These are phyloP conservation scores for Huntiella bhutanensis DNA, from an alignment of 2,329 filamentous ascomycete species.

Conservation along the genomic window DNA sequence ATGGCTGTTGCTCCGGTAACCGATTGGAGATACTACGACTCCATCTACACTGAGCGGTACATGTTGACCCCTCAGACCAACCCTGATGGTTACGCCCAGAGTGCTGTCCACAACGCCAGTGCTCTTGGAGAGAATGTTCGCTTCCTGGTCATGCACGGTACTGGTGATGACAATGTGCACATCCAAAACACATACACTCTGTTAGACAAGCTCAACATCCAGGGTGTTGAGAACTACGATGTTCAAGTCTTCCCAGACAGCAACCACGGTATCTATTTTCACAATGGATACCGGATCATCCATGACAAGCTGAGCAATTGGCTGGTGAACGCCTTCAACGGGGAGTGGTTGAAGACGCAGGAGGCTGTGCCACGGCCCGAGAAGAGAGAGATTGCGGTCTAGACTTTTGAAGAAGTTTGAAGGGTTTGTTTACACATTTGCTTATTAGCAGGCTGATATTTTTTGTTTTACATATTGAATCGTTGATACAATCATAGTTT, in stretches of 20 bases:
- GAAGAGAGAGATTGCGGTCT: constrained; percentile 8
- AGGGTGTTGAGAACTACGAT: constrained; percentile 78
- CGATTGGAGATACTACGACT: constrained; percentile 92
- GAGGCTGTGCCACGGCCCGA: constrained; percentile 28
- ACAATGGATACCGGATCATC: constrained; percentile 78
- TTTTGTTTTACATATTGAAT: not conserved
- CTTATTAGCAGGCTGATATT: not conserved
- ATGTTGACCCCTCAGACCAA: constrained; percentile 92
- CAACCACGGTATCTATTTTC: constrained; percentile 87
- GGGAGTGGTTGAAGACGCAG: constrained; percentile 59
- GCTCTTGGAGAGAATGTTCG: constrained; percentile 60
- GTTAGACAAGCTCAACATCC: constrained; percentile 70
- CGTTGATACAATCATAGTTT: too few species aligned
- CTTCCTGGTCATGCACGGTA: constrained; percentile 89
- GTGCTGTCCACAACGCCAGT: constrained; percentile 53
- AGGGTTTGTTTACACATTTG: not conserved
- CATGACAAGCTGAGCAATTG: constrained; percentile 86
- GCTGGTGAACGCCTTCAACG: constrained; percentile 95
- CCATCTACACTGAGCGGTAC: constrained; percentile 86
- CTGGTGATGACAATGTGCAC: constrained; percentile 95
- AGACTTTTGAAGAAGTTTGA: not conserved
- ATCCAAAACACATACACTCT: constrained; percentile 83
- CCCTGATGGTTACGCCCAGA: constrained; percentile 51
- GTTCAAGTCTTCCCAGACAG: constrained; percentile 93
- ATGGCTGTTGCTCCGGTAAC: constrained; percentile 99